Evolutionary conservation across 2,329 filamentous ascomycete species (phyloP).

Genomic region (Colletotrichum somersetense): DNA sequence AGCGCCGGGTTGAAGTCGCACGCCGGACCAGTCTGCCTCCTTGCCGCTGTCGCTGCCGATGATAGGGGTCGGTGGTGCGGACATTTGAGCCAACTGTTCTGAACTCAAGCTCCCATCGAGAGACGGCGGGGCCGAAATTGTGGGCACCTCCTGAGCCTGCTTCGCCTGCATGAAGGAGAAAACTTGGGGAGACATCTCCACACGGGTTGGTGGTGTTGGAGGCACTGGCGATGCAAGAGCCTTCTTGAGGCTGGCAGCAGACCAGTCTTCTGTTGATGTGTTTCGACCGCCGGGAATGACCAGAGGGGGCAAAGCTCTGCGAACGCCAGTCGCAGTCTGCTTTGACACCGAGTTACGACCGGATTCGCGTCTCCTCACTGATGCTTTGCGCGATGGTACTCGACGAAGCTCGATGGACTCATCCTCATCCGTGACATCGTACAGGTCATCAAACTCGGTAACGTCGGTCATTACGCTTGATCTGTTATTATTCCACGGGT

Average conservation of each 20-base stretch:
- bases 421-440: slow-evolving; percentile 88
- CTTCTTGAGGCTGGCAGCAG: slow-evolving; percentile 61
- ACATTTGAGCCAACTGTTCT: slow-evolving; percentile 86
- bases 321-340: slow-evolving; percentile 50
- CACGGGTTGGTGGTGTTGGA: slow-evolving; percentile 73
- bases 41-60: slow-evolving; percentile 68
- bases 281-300: slow-evolving; percentile 62
- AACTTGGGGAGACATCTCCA: slow-evolving; percentile 81
- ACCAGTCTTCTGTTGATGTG: slow-evolving; percentile 56
- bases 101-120: slow-evolving; percentile 90
- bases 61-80: slow-evolving; percentile 87
- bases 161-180: slow-evolving; percentile 77
- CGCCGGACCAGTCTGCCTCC: slow-evolving; percentile 76
- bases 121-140: slow-evolving; percentile 85
- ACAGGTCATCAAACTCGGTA: slow-evolving; percentile 87
- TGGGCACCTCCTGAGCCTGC: slow-evolving; percentile 75
- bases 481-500: slow-evolving; percentile 71
- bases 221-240: slow-evolving; percentile 69
- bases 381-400: slow-evolving; percentile 46
- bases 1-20: slow-evolving; percentile 83
- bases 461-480: slow-evolving; percentile 72
- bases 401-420: slow-evolving; percentile 48
- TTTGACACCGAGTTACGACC: slow-evolving; percentile 16
- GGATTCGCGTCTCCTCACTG: slow-evolving; percentile 61
- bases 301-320: slow-evolving; percentile 60